These are phyloP conservation scores for Thielaviopsis musarum DNA, from an alignment of 2,329 filamentous ascomycete genomes.

Conservation along the genomic window DNA sequence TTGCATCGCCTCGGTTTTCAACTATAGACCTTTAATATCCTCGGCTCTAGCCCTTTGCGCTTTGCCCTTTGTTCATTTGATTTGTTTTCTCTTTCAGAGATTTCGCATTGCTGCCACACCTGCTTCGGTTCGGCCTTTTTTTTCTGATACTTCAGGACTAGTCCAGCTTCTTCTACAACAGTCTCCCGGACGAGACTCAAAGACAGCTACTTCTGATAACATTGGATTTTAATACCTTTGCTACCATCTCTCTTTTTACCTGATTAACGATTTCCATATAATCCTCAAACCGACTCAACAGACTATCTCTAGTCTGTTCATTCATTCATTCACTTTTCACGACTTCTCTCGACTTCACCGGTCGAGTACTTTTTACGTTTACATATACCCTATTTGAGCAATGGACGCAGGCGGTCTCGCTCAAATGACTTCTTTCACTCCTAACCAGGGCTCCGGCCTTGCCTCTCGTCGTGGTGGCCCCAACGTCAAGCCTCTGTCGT, in stretches of 20 bases:
- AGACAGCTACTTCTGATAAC: conserved; percentile 5
- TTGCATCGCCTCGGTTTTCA: neutral
- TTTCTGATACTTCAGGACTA: neutral
- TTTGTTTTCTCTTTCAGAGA: neutral
- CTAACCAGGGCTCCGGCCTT: conserved; percentile 59
- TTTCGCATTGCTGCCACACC: neutral
- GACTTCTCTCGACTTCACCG: neutral
- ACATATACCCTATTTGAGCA: conserved; percentile 23
- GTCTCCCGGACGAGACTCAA: conserved; percentile 11
- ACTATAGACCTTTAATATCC: neutral
- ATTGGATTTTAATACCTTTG: conserved; percentile 5
- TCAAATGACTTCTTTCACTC: conserved; percentile 78
- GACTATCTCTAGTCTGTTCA: conserved; percentile 7
- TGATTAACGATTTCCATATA: neutral
- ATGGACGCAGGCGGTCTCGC: conserved; percentile 98
- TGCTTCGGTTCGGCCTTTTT: neutral
- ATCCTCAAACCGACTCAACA: neutral
- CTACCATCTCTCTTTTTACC: neutral
- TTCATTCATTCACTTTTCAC: conserved; percentile 3
- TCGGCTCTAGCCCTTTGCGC: neutral
- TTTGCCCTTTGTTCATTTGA: neutral
- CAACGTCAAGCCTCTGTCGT: conserved; percentile 79
- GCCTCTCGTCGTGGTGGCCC: conserved; percentile 71
- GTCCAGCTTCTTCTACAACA: neutral
- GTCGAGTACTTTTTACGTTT: conserved; percentile 1